Conservation (phyloP, 1,284 basidiomycete genomes). For the Somion occarium region DNA sequence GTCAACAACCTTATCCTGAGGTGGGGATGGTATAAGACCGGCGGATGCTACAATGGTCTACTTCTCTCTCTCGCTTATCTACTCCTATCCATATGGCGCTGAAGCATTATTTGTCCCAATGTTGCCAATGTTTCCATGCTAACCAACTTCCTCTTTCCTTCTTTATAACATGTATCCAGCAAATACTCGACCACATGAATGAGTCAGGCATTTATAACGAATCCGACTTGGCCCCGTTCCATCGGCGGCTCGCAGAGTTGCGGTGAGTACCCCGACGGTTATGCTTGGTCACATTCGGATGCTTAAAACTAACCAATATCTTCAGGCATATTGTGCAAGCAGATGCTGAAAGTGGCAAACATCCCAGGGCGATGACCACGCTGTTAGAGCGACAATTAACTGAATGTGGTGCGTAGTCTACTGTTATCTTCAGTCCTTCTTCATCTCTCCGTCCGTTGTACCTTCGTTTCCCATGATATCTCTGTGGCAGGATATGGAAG, state of each 20-base stretch:
- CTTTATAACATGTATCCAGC: constrained; percentile 41
- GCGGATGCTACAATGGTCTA: neutral
- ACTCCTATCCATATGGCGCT: neutral
- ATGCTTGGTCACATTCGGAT: neutral
- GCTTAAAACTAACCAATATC: neutral
- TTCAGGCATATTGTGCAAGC: constrained; percentile 68
- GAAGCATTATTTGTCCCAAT: neutral
- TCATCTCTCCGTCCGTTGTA: neutral
- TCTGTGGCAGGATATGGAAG: neutral
- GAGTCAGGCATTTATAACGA: constrained; percentile 93
- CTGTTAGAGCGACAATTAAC: constrained; percentile 89
- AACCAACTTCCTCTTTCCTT: constrained; percentile 4
- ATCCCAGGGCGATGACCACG: constrained; percentile 85
- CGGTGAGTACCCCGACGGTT: constrained; percentile 42
- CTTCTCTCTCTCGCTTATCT: neutral
- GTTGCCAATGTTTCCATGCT: neutral
- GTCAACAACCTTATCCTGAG: neutral
- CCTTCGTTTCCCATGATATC: neutral
- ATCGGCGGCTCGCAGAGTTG: constrained; percentile 73
- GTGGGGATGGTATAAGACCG: neutral
- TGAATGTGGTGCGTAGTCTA: constrained; percentile 75
- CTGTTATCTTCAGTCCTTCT: neutral
- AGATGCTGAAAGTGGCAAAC: constrained; percentile 78
- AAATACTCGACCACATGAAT: constrained; percentile 91
- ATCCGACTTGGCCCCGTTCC: constrained; percentile 82